Percentiles rank a stretch among this genome's conserved stretches.
phyloP scores from a whole-genome alignment of 2,329 filamentous ascomycete species.

The Curvularia eragrostidis region DNA sequence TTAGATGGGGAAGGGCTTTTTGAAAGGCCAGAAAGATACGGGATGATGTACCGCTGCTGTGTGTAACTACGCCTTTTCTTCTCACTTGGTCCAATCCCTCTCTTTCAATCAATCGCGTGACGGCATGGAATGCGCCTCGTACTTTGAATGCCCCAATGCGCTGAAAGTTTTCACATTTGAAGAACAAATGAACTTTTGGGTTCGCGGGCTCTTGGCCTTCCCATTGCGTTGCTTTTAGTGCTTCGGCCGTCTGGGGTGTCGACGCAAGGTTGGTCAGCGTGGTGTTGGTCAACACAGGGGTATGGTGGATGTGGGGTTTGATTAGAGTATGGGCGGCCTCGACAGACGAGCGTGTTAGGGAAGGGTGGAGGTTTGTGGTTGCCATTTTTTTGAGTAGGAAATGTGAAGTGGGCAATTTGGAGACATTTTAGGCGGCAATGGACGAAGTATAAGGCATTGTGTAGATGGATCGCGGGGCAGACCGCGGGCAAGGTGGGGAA shows the following conservation, averaged over 20 bases:
- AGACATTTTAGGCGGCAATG: slow-evolving; percentile 16
- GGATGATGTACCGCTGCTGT: slow-evolving; percentile 74
- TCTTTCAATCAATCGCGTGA: slow-evolving; percentile 72
- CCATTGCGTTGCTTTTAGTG: slow-evolving; percentile 64
- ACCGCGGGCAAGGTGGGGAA: slow-evolving; percentile 4
- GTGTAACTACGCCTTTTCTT: slow-evolving; percentile 81
- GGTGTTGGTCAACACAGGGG: slow-evolving; percentile 79
- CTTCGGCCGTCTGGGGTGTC: slow-evolving; percentile 64
- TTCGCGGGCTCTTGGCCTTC: slow-evolving; percentile 63
- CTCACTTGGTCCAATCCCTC: slow-evolving; percentile 46
- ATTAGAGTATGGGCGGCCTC: slow-evolving; percentile 75
- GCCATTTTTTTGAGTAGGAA: not conserved
- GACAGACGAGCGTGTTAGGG: slow-evolving; percentile 76
- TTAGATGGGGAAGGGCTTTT: not conserved
- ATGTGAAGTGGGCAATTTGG: not conserved
- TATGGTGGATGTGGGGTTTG: slow-evolving; percentile 77
- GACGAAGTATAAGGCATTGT: not conserved
- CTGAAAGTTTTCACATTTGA: slow-evolving; percentile 97
- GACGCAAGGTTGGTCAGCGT: slow-evolving; percentile 79
- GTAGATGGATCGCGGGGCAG: not conserved
- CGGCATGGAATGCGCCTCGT: slow-evolving; percentile 86
- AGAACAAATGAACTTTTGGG: slow-evolving; percentile 77
- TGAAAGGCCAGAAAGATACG: too few species aligned
- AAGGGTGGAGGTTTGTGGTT: slow-evolving; percentile 48
- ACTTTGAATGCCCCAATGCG: slow-evolving; percentile 92